Evolutionary conservation across 2,329 filamentous ascomycete species (phyloP).

Genomic region (Cephalotrichum gorgonifer): DNA sequence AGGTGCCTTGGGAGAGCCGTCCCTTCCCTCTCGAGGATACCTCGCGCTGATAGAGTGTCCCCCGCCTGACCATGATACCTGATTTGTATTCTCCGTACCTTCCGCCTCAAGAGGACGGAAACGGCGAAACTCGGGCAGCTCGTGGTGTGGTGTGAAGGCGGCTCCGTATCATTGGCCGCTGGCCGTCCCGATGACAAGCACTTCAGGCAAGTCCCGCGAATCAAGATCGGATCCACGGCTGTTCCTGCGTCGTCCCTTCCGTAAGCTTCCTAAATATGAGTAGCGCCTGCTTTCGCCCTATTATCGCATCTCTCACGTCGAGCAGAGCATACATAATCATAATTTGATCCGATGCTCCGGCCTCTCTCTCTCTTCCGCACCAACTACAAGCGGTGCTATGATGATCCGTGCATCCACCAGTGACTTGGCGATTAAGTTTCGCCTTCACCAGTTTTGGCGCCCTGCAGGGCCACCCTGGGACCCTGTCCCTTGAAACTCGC

Average conservation of each 20-base stretch:
- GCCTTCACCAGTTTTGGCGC: neutral
- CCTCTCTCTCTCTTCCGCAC: neutral
- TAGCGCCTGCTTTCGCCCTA: no score
- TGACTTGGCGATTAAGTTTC: neutral
- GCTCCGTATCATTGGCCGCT: neutral
- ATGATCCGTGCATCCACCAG: constrained; percentile 1
- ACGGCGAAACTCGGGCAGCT: neutral
- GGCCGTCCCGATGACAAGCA: neutral
- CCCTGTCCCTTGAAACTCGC: constrained; percentile 41
- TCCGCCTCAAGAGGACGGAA: neutral
- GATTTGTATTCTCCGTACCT: neutral
- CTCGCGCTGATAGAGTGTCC: neutral
- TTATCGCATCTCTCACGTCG: no score
- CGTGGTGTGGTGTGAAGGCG: neutral
- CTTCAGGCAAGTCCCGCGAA: neutral
- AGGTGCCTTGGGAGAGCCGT: neutral
- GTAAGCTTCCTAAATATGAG: no score
- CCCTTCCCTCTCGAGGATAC: neutral
- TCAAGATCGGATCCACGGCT: neutral
- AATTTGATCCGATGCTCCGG: neutral
- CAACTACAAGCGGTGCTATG: neutral
- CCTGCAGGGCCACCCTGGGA: constrained; percentile 9
- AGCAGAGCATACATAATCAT: no score
- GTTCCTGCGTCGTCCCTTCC: neutral
- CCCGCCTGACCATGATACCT: no score